A percentile compares a stretch with the other conserved stretches of the same genome.
These are phyloP conservation scores for Aleurites moluccanus DNA, from an alignment of 441 rosid genomes.

Conservation along the genomic window DNA sequence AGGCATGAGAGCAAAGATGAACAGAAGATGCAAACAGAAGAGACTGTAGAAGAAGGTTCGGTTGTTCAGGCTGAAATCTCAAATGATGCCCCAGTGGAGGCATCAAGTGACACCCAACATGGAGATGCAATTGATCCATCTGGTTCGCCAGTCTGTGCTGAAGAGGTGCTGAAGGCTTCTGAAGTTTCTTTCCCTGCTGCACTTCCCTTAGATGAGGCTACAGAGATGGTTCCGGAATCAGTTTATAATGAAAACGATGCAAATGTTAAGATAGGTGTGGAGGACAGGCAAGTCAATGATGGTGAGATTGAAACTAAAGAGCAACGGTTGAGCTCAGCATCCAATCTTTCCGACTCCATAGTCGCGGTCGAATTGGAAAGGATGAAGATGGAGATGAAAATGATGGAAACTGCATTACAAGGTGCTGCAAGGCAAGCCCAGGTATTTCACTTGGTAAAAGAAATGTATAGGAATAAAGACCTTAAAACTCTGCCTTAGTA, in stretches of 20 bases:
- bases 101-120: slow-evolving; percentile 33
- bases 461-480: background rate
- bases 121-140: slow-evolving; percentile 40
- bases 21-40: slow-evolving; percentile 38
- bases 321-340: slow-evolving; percentile 46
- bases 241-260: slow-evolving; percentile 39
- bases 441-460: slow-evolving; percentile 42
- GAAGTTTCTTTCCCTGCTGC: slow-evolving; percentile 41
- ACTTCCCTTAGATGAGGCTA: slow-evolving; percentile 44
- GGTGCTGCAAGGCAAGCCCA: slow-evolving; percentile 99
- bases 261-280: slow-evolving; percentile 31
- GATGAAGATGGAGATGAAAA: slow-evolving; percentile 80
- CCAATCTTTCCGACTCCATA: slow-evolving; percentile 42
- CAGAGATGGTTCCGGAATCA: slow-evolving; percentile 41
- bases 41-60: slow-evolving; percentile 37
- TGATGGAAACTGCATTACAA: slow-evolving; percentile 94
- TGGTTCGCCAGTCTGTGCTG: slow-evolving; percentile 28
- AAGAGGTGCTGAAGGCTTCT: slow-evolving; percentile 36
- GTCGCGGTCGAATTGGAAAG: slow-evolving; percentile 67
- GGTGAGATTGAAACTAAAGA: slow-evolving; percentile 37
- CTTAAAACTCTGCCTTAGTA: background rate
- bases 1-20: slow-evolving; percentile 39
- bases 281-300: slow-evolving; percentile 40
- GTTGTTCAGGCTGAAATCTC: slow-evolving; percentile 27
- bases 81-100: slow-evolving; percentile 33